phyloP scores from a whole-genome alignment of 768 basidiomycete genomes.

The Agaricus subrufescens region DNA sequence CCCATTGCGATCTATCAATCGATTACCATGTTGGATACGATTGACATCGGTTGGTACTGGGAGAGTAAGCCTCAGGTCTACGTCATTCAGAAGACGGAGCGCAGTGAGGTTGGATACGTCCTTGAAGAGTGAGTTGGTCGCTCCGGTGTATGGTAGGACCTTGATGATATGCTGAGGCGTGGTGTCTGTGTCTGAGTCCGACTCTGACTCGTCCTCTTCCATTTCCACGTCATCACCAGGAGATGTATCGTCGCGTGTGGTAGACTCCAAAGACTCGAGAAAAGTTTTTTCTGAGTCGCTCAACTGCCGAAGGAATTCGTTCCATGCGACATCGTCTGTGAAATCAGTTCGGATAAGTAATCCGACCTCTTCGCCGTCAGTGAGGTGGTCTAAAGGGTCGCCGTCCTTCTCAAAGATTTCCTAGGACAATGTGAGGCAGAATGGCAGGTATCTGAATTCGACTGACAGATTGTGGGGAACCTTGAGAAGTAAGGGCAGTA shows the following conservation, averaged over 20 bases:
- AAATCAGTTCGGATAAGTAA: constrained; percentile 73
- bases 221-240: constrained; percentile 16
- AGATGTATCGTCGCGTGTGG: not conserved
- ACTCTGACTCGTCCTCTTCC: constrained; percentile 23
- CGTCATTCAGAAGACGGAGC: constrained; percentile 68
- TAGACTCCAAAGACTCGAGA: constrained; percentile 17
- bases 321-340: constrained; percentile 64
- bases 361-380: constrained; percentile 48
- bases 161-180: constrained; percentile 38
- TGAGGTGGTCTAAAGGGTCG: constrained; percentile 51
- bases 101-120: constrained; percentile 61
- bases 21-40: constrained; percentile 46
- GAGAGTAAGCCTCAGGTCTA: constrained; percentile 57
- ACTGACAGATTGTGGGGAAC: constrained; percentile 6
- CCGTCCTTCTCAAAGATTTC: constrained; percentile 27
- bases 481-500: constrained; percentile 11
- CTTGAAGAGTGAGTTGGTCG: constrained; percentile 34
- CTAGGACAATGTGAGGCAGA: not conserved
- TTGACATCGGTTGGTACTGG: constrained; percentile 36
- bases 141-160: constrained; percentile 30
- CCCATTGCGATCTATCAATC: constrained; percentile 55
- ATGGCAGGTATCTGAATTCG: not conserved
- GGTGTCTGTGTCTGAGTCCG: constrained; percentile 23
- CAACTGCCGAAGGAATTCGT: constrained; percentile 44
- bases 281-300: constrained; percentile 57